These are phyloP conservation scores for Puya raimondii DNA, from an alignment of 176 grass and related monocot species.

Conservation along the genomic window DNA sequence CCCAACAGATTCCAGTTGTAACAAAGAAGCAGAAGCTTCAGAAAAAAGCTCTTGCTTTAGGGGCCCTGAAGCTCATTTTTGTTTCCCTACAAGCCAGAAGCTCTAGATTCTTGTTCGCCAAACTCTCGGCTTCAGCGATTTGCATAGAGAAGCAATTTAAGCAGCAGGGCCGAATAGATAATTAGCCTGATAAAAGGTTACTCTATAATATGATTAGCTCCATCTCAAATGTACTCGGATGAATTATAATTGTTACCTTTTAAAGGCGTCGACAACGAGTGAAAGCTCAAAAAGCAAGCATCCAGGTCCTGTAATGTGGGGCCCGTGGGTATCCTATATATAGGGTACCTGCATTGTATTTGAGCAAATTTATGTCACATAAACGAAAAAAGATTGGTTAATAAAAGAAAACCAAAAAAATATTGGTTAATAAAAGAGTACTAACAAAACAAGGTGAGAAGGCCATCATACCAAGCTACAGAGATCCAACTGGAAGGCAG, in stretches of 20 bases:
- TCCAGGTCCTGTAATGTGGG: slow-evolving; percentile 62
- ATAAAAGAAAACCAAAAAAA: slow-evolving; percentile 9
- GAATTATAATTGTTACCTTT: slow-evolving; percentile 20
- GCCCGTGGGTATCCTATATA: slow-evolving; percentile 79
- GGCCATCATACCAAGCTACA: slow-evolving; percentile 65
- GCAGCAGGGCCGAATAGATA: too few relatives aligned
- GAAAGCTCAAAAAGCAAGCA: slow-evolving; percentile 77
- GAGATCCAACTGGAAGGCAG: slow-evolving; percentile 76
- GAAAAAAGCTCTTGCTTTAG: too few relatives aligned
- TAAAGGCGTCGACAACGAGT: slow-evolving; percentile 37
- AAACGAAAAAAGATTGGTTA: slow-evolving; percentile 10
- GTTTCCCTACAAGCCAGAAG: too few relatives aligned
- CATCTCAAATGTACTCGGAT: neutral
- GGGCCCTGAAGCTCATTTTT: too few relatives aligned
- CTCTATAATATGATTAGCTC: too few relatives aligned
- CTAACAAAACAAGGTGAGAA: neutral
- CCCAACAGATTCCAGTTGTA: too few relatives aligned
- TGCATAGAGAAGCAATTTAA: too few relatives aligned
- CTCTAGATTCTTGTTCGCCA: too few relatives aligned
- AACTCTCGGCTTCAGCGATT: too few relatives aligned
- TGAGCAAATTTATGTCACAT: slow-evolving; percentile 5
- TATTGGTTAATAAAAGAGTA: neutral
- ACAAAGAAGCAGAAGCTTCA: too few relatives aligned
- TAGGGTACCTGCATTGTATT: slow-evolving; percentile 52
- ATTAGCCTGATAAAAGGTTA: too few relatives aligned